Base-by-base conservation (phyloP, 2,329 filamentous ascomycete species). In the Lecanosticta acicola region DNA sequence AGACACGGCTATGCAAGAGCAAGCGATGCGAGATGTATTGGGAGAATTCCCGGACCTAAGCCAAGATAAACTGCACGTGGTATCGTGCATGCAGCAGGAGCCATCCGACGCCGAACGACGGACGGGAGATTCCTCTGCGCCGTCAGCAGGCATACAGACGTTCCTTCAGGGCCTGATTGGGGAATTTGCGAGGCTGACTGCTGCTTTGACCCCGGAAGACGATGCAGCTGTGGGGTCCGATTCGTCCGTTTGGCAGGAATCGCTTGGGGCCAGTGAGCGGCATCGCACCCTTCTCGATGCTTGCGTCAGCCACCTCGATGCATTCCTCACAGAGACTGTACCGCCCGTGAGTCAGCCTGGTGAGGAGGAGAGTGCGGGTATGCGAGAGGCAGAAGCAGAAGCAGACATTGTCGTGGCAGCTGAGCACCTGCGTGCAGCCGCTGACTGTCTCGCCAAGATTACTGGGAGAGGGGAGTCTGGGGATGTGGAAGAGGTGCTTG, bases 401-500 rank as follows among this genome's bases (percentile, higher is more conserved):
- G 73, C 85, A 5, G 93, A 97, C 62, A 83, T 95, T 39, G 91
- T 96, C 4, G 76, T 94, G 19, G 90, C 89, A 9, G 93, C 93
- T 0, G 93, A 98, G 67, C 81, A 90, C 62, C 73, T 98, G 45
- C 83, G 93, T 35, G 81, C 80, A 55, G 90, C 89, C 10, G 89
- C 87, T 1, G 79, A 83, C 42, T 83, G 81, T 52, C 73, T 96
- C n/a, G 85, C 88, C 1, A 80, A 82, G 46, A 94, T 97, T 58
- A 97, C 89, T 1, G 93, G 93, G 0, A 80, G 80, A 45, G 90
- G 89, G 1, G 87, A 89, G 58, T 79, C 78, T 33, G 87, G 89
- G 2, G 91, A 97, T 66, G 88, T 97, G 13, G 91, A 98, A 65
- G 93, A 97, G 63, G 87, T 98, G 5, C 70, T 98, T 36, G 93